Conservation (phyloP, 2,329 filamentous ascomycete species). For the Daldinia sp. region DNA sequence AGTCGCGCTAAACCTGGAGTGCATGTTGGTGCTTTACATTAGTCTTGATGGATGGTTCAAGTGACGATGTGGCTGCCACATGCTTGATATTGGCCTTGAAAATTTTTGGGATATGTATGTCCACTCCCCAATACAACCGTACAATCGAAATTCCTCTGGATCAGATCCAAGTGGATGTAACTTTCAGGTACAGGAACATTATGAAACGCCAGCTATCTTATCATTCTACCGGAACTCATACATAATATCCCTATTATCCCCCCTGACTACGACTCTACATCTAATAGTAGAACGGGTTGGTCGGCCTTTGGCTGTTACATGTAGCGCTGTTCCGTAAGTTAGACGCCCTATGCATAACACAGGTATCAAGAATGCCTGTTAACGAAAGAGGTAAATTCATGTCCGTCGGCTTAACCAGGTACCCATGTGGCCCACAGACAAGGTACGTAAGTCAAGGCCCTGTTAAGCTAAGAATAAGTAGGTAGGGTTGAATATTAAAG, state of each 20-base stretch:
- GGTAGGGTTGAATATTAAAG: slow-evolving; percentile 7
- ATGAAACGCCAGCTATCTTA: slow-evolving; percentile 23
- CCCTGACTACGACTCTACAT: slow-evolving; percentile 34
- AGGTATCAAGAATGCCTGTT: background rate
- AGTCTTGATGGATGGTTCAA: slow-evolving; percentile 26
- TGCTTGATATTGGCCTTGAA: slow-evolving; percentile 38
- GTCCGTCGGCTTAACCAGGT: background rate
- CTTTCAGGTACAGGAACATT: slow-evolving; percentile 36
- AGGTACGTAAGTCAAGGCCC: slow-evolving; percentile 18
- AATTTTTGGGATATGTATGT: slow-evolving; percentile 28
- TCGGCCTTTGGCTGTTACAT: slow-evolving; percentile 32
- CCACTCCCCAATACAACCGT: slow-evolving; percentile 28
- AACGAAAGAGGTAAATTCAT: slow-evolving; percentile 12
- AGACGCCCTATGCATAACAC: slow-evolving; percentile 26
- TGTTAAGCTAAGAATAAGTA: slow-evolving; percentile 6
- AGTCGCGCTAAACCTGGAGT: slow-evolving; percentile 41
- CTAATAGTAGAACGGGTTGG: slow-evolving; percentile 20
- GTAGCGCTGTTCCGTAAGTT: slow-evolving; percentile 35
- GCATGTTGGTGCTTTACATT: slow-evolving; percentile 31
- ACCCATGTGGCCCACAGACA: background rate
- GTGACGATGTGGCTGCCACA: slow-evolving; percentile 39
- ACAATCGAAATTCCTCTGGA: slow-evolving; percentile 28
- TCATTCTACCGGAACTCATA: slow-evolving; percentile 30
- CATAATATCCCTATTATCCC: slow-evolving; percentile 33
- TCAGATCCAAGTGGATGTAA: slow-evolving; percentile 36